Conservation (phyloP, 805 yeast genomes). For the Candida qinlingensis region DNA sequence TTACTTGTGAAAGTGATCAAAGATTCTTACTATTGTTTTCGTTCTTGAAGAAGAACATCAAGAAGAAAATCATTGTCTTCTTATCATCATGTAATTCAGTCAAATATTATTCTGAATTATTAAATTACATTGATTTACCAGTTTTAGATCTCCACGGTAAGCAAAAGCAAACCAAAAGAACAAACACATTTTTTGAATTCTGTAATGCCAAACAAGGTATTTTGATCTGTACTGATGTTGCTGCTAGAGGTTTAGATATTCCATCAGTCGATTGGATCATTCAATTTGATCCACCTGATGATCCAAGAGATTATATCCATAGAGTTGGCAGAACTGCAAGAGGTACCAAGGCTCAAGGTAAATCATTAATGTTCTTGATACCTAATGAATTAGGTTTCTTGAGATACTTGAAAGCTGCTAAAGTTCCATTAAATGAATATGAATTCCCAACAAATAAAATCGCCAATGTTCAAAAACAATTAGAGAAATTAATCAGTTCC, state of each 20-base stretch:
- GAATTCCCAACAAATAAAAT: constrained; percentile 93
- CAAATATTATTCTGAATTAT: constrained; percentile 89
- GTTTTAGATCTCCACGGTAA: constrained; percentile 96
- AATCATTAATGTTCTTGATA: constrained; percentile 88
- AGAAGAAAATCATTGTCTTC: constrained; percentile 91
- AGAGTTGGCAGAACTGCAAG: constrained; percentile 99
- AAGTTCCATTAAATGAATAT: constrained; percentile 94
- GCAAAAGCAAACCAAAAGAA: constrained; percentile 97
- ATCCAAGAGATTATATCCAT: constrained; percentile 98
- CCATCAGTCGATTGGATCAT: constrained; percentile 99
- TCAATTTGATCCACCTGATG: constrained; percentile 99
- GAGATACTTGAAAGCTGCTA: constrained; percentile 91
- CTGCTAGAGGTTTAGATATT: constrained; percentile 98
- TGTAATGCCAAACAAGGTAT: constrained; percentile 96
- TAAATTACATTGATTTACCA: constrained; percentile 94
- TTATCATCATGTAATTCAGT: constrained; percentile 96
- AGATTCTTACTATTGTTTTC: constrained; percentile 87
- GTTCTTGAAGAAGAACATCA: constrained; percentile 85
- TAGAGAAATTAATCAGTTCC: constrained; percentile 83
- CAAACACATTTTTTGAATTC: constrained; percentile 96
- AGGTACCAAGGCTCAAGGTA: constrained; percentile 85
- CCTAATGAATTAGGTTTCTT: constrained; percentile 93
- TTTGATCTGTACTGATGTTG: constrained; percentile 94
- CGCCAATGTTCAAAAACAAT: constrained; percentile 92
- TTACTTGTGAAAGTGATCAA: constrained; percentile 94